phyloP scores from a whole-genome alignment of 2,329 filamentous ascomycete genomes.

The Paracamarosporium sp. region DNA sequence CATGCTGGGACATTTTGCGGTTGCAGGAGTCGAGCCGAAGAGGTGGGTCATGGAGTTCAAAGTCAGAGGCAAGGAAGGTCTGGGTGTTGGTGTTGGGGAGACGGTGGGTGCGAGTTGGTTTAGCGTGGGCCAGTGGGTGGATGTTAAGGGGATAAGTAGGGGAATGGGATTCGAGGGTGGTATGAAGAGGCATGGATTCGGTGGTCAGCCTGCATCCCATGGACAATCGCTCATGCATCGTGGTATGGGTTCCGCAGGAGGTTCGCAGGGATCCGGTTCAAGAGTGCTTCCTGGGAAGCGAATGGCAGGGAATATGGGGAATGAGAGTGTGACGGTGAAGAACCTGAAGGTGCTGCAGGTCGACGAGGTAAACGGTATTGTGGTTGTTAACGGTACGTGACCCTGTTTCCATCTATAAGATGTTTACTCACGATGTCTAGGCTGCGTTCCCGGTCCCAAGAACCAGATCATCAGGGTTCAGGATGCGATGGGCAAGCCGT shows the following conservation, averaged over 20 bases:
- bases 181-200: conserved; percentile 95
- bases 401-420: background rate
- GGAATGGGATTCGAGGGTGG: conserved; percentile 96
- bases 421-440: conserved; percentile 40
- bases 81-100: conserved; percentile 76
- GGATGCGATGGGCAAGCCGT: conserved; percentile 88
- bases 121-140: conserved; percentile 85
- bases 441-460: conserved; percentile 84
- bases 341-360: conserved; percentile 90
- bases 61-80: conserved; percentile 74
- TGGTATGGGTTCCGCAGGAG: conserved; percentile 87
- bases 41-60: conserved; percentile 84
- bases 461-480: conserved; percentile 83
- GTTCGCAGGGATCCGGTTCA: conserved; percentile 89
- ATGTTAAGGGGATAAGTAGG: conserved; percentile 78
- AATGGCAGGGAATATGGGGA: conserved; percentile 97
- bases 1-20: conserved; percentile 86
- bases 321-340: conserved; percentile 85
- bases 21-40: conserved; percentile 83
- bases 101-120: conserved; percentile 89
- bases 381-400: conserved; percentile 79
- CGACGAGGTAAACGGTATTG: conserved; percentile 83
- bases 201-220: conserved; percentile 88
- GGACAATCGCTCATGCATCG: conserved; percentile 95
- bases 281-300: conserved; percentile 95